Base-by-base conservation (phyloP, 768 basidiomycete genomes). In the Terana coerulea region DNA sequence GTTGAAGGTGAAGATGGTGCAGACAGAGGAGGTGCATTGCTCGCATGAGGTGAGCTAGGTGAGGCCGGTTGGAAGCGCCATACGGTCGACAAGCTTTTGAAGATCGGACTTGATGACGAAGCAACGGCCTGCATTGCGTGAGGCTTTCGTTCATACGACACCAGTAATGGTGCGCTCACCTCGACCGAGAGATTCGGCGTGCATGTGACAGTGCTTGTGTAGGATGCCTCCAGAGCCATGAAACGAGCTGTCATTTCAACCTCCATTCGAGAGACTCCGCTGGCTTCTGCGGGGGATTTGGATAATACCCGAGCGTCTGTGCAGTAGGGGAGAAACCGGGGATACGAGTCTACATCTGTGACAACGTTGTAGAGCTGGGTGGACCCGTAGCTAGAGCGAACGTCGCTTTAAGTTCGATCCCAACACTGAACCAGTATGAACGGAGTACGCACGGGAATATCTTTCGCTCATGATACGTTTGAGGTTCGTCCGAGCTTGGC, bases 191-290 rank as follows among this genome's bases (percentile, higher is more conserved):
- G 78, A 57, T 77, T 78, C 10, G 93, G 94, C 39, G 71, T 73
- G 61, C 91, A 91, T 14, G 83, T 86, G 49, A 99, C 95, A 34
- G 73, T 74, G 65, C 91, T 94, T 44, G 87, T 74, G 67, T 97
- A 99, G 68, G 81, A 86, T 69, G 98, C 95, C 56, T 79, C 75
- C 63, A 97, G 87, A 15, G 83, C 77, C 58, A 94, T 79, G 67
- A 98, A 98, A 7, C 91, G 91, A 29, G 95, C 87, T 3, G 83
- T 82, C 58, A 98, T 72, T 65, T 98, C 92, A 6, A 88, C 94
- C 34, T 92, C 82, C 72, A 95, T 81, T 47, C 62, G 56, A 53
- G 54, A 67, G 61, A 70, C 68, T 48, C 64, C 55, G 5, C 52
- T 53, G 21, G 54, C 34, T 2, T 37, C 48, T n/a, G 61, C 35